These are phyloP conservation scores for Gossypium schwendimanii DNA, from an alignment of 441 rosid genomes.

Conservation along the genomic window DNA sequence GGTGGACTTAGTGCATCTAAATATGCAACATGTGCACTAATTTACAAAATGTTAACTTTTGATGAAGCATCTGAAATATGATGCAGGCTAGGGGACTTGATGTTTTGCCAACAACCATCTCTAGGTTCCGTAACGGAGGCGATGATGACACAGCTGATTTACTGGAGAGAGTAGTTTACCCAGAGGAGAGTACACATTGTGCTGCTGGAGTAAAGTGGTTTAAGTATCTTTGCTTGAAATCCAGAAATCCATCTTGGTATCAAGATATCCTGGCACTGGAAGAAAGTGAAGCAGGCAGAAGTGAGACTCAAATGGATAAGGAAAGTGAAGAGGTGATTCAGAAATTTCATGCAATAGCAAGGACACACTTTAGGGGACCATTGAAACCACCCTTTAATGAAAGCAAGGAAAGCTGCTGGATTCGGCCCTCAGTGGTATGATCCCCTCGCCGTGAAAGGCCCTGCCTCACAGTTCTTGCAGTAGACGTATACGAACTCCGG, in stretches of 20 bases:
- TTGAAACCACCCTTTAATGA: conserved; percentile 75
- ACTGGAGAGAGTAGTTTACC: conserved; percentile 65
- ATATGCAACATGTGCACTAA: not conserved
- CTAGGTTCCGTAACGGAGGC: conserved; percentile 71
- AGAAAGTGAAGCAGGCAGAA: conserved; percentile 17
- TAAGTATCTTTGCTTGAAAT: conserved; percentile 41
- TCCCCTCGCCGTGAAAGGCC: conserved; percentile 66
- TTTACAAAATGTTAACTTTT: not conserved
- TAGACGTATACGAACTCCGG: not conserved
- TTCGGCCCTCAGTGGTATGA: conserved; percentile 83
- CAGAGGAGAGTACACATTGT: conserved; percentile 74
- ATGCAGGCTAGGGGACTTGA: conserved; percentile 88
- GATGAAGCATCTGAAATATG: not conserved
- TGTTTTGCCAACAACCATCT: conserved; percentile 74
- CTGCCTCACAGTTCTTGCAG: not conserved
- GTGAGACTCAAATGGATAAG: conserved; percentile 18
- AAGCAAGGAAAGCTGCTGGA: conserved; percentile 84
- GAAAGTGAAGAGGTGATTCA: conserved; percentile 38
- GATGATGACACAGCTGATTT: conserved; percentile 69
- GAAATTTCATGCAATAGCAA: conserved; percentile 61
- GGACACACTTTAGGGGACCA: conserved; percentile 75
- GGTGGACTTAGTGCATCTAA: not conserved
- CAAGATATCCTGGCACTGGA: conserved; percentile 8
- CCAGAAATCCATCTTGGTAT: conserved; percentile 8
- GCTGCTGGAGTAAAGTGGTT: conserved; percentile 72